phyloP scores from a whole-genome alignment of 306 rosid genomes.

The Trifolium repens region DNA sequence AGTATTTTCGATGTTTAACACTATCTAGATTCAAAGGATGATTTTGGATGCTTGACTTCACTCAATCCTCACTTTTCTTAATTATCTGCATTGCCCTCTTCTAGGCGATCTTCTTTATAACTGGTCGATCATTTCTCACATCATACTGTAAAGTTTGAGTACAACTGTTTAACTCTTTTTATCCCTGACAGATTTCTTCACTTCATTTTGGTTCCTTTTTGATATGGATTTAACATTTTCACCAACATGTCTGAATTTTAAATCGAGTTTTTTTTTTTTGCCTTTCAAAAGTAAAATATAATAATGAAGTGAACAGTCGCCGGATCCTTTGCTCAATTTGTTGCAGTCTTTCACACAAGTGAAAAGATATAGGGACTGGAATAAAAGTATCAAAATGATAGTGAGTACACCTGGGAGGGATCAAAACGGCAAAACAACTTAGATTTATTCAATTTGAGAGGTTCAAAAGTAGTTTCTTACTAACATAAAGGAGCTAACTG shows the following conservation, averaged over 20 bases:
- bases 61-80: neutral
- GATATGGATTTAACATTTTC: neutral
- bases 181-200: slow-evolving; percentile 6
- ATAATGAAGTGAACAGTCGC: neutral
- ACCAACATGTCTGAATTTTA: neutral
- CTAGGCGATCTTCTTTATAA: neutral
- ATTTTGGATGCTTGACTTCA: slow-evolving; percentile 23
- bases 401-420: neutral
- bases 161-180: slow-evolving; percentile 7
- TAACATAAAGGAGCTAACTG: neutral
- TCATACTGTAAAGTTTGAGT: neutral
- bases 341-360: slow-evolving; percentile 16
- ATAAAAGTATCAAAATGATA: neutral
- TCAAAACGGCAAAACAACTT: neutral
- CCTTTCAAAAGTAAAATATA: neutral
- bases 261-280: neutral
- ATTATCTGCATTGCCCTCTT: neutral
- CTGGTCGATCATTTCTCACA: neutral
- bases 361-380: neutral
- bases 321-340: slow-evolving; percentile 2
- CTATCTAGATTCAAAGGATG: neutral
- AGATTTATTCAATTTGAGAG: slow-evolving; percentile 24
- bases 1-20: slow-evolving; percentile 3
- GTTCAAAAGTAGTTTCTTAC: slow-evolving; percentile 1
- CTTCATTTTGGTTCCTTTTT: slow-evolving; percentile 1